These are phyloP conservation scores for Ambrosia artemisiifolia DNA, from an alignment of 129 eudicot genomes.

Conservation along the genomic window DNA sequence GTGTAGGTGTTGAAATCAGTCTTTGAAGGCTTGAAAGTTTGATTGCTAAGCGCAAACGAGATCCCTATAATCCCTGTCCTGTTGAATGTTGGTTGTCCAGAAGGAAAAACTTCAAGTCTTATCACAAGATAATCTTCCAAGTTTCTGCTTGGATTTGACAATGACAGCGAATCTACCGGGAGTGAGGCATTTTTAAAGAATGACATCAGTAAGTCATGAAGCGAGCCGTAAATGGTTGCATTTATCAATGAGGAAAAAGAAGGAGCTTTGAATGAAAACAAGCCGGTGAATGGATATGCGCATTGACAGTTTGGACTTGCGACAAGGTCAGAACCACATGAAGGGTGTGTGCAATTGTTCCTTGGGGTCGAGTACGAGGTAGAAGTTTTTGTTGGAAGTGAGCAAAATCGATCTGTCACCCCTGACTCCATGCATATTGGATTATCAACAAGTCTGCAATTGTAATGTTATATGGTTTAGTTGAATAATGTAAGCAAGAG, in stretches of 20 bases:
- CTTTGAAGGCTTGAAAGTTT: slow-evolving; percentile 42
- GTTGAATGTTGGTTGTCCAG: slow-evolving; percentile 47
- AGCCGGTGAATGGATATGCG: slow-evolving; percentile 62
- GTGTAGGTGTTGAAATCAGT: slow-evolving; percentile 50
- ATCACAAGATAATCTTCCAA: slow-evolving; percentile 43
- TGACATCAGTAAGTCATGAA: slow-evolving; percentile 29
- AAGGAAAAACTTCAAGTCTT: slow-evolving; percentile 56
- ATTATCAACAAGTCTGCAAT: slow-evolving; percentile 50
- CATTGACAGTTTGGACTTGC: slow-evolving; percentile 65
- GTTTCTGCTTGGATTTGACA: slow-evolving; percentile 39
- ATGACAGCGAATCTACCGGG: slow-evolving; percentile 54
- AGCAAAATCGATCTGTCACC: slow-evolving; percentile 35
- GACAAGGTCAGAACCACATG: slow-evolving; percentile 43
- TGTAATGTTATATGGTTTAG: neutral
- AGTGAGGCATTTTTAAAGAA: slow-evolving; percentile 27
- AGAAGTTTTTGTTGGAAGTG: slow-evolving; percentile 25
- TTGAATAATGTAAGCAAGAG: neutral
- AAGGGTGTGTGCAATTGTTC: slow-evolving; percentile 34
- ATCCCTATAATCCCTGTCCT: slow-evolving; percentile 42
- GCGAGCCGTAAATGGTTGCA: slow-evolving; percentile 25
- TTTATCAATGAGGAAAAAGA: slow-evolving; percentile 55
- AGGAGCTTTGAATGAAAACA: slow-evolving; percentile 53
- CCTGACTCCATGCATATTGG: slow-evolving; percentile 49
- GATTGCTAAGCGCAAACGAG: slow-evolving; percentile 50
- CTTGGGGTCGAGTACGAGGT: slow-evolving; percentile 40